Evolutionary conservation across 208 protist genomes (phyloP).

Genomic region (Crithidia expoeki): DNA sequence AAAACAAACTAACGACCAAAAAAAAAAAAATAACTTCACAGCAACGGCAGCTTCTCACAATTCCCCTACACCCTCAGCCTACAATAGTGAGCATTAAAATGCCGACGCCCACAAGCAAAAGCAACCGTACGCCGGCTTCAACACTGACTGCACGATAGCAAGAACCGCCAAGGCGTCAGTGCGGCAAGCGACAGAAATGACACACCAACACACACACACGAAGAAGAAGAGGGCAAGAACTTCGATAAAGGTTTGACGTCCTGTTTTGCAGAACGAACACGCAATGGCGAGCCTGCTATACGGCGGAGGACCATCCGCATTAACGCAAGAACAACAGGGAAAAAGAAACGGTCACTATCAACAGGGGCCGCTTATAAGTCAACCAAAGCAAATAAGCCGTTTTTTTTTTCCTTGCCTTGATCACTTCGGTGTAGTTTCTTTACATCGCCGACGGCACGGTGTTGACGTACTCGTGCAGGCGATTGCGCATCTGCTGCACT

Average conservation of each 20-base stretch:
- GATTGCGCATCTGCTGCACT: constrained; percentile 87
- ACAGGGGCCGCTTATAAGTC: no score
- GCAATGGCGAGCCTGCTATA: no score
- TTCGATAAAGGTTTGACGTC: constrained; percentile 6
- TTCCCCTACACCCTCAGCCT: no score
- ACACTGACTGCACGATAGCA: no score
- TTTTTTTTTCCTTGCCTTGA: background rate
- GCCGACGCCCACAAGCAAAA: no score
- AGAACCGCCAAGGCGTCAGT: no score
- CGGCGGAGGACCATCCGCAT: background rate
- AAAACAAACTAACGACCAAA: background rate
- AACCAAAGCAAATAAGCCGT: no score
- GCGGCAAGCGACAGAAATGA: no score
- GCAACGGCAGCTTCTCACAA: no score
- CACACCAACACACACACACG: background rate
- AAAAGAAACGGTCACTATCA: no score
- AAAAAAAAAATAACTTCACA: constrained; percentile 11
- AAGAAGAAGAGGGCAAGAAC: constrained; percentile 4
- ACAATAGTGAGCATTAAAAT: no score
- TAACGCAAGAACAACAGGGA: background rate
- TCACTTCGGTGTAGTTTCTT: background rate
- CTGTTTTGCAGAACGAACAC: background rate
- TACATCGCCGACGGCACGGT: constrained; percentile 42
- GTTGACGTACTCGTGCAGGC: constrained; percentile 87
- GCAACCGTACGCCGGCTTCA: no score